Evolutionary conservation across 495 filamentous ascomycete species (phyloP).

Genomic region (Penicillium daleae): DNA sequence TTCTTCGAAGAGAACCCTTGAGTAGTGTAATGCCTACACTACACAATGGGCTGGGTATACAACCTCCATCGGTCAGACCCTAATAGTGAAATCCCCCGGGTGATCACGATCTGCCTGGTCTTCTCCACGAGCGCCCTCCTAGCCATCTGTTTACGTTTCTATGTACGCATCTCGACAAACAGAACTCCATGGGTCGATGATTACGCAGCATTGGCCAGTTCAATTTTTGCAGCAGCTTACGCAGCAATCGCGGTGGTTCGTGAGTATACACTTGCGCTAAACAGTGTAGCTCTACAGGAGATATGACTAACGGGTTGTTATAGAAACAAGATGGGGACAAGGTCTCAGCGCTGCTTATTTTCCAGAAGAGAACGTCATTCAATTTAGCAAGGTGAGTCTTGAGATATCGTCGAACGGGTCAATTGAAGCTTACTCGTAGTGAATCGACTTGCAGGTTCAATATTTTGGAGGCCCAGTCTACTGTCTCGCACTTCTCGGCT

Average conservation of each 20-base stretch:
- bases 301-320: not conserved
- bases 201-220: not conserved
- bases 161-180: not conserved
- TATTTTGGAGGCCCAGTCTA: slow-evolving; percentile 33
- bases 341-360: slow-evolving; percentile 1
- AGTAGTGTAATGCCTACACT: slow-evolving; percentile 1
- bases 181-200: not conserved
- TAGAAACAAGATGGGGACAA: slow-evolving; percentile 2
- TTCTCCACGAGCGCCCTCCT: not conserved
- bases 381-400: not conserved
- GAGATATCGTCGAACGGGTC: not conserved
- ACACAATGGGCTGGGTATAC: slow-evolving; percentile 38
- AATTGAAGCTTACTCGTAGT: not conserved
- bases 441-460: not conserved
- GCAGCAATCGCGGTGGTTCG: slow-evolving; percentile 1
- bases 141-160: not conserved
- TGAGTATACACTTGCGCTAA: not conserved
- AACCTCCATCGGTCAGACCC: slow-evolving; percentile 32
- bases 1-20: not conserved
- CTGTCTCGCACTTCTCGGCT: slow-evolving; percentile 46
- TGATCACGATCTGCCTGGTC: not conserved
- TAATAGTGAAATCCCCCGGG: slow-evolving; percentile 21
- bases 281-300: not conserved
- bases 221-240: not conserved
- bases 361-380: not conserved